phyloP scores from a whole-genome alignment of 2,329 filamentous ascomycete species.

The Aureobasidium subglaciale region DNA sequence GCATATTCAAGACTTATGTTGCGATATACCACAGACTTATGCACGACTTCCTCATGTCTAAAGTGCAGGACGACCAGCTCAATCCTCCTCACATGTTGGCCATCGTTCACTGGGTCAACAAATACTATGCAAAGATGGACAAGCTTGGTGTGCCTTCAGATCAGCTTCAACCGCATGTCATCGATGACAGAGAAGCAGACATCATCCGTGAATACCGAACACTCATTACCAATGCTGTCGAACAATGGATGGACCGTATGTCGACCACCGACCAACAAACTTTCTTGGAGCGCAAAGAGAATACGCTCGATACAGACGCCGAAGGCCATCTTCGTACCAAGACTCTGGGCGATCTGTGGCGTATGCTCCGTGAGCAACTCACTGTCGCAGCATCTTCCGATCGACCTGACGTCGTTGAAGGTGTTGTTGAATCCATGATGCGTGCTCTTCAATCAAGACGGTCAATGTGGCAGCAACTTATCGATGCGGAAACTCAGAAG shows the following conservation, averaged over 20 bases:
- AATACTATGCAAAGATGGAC: slow-evolving; percentile 93
- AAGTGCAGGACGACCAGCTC: slow-evolving; percentile 78
- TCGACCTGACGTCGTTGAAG: slow-evolving; percentile 84
- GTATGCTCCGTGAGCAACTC: slow-evolving; percentile 91
- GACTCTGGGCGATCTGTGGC: slow-evolving; percentile 90
- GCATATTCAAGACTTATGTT: slow-evolving; percentile 82
- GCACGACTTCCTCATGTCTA: slow-evolving; percentile 82
- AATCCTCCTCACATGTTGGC: slow-evolving; percentile 81
- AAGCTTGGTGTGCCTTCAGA: slow-evolving; percentile 74
- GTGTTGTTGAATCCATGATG: slow-evolving; percentile 95
- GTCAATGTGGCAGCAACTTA: slow-evolving; percentile 76
- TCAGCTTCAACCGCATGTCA: slow-evolving; percentile 74
- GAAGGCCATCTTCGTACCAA: slow-evolving; percentile 89
- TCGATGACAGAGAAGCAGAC: slow-evolving; percentile 85
- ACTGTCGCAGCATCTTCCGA: slow-evolving; percentile 77
- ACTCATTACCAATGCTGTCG: slow-evolving; percentile 89
- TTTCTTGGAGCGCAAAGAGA: slow-evolving; percentile 69
- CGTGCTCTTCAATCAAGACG: slow-evolving; percentile 75
- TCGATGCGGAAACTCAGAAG: slow-evolving; percentile 74
- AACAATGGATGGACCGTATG: slow-evolving; percentile 97
- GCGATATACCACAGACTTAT: slow-evolving; percentile 89
- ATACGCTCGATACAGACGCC: slow-evolving; percentile 78
- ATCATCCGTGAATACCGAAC: slow-evolving; percentile 89
- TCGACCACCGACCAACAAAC: slow-evolving; percentile 73
- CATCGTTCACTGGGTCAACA: slow-evolving; percentile 90